Base-by-base conservation (phyloP, 2,329 filamentous ascomycete species). In the Xylariales sp. region DNA sequence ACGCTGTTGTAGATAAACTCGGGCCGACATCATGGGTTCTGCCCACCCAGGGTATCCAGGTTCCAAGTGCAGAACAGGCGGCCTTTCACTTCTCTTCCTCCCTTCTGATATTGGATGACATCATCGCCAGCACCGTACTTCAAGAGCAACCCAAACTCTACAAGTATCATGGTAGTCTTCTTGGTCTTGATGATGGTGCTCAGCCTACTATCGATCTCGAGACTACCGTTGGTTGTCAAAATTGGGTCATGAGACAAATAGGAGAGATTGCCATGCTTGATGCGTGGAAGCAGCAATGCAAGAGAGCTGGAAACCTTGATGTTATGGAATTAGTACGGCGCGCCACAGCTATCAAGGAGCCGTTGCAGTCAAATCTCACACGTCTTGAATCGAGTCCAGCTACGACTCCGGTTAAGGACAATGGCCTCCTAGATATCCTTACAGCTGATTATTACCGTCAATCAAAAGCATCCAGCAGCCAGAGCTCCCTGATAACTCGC, bases 41-140 rank as follows among this genome's bases (percentile, higher is more conserved):
- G 19, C 25, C 38, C 31, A 27, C 17, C 19, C 34, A 29, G 5
- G n/a, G 21, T 14, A 20, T 40, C 25, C 43, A 51, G 24, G 29
- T 59, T 8, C 54, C 48, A 21, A 62, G 47, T 38, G 48, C 59
- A 11, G 60, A 62, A 37, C 59, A 62, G 41, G 54, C 54, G 11
- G 57, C 57, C 4, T 59, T 64, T 38, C 51, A 48, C 15, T 64
- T 65, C 46, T 62, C 55, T 4, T 49, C 58, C 5, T 42, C 59
- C 2, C 40, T 61, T 6, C 23, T 64, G 8, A 42, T 64, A 32
- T 47, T 61, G 2, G 54, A 59, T 37, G 61, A 64, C 29, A 55
- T 62, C 23, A 48, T 64, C 32, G 55, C 60, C 3, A 57, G 58
- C 43, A 62, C 57, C 5, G 41, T 49, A 3, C 53, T 56, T 10